phyloP scores from a whole-genome alignment of 2,329 filamentous ascomycete species.

The Pyricularia grisea region DNA sequence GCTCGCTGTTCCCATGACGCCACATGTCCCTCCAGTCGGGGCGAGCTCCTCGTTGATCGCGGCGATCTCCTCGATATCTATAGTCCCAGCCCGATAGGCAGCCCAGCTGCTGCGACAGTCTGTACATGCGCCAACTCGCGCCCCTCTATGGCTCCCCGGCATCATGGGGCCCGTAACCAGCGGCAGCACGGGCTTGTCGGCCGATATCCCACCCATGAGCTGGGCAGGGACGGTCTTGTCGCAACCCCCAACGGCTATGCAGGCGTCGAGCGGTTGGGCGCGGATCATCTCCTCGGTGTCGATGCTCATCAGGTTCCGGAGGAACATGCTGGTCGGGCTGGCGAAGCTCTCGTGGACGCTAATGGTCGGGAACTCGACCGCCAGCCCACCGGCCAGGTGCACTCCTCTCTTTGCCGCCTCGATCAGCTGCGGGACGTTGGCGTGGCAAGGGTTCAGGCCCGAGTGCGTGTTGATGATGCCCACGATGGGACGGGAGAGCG shows the following conservation, averaged over 20 bases:
- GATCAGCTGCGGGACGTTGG: slow-evolving; percentile 61
- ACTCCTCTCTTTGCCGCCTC: slow-evolving; percentile 62
- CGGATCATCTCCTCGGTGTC: slow-evolving; percentile 72
- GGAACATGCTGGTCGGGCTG: slow-evolving; percentile 63
- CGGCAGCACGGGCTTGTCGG: slow-evolving; percentile 61
- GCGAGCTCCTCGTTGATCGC: slow-evolving; percentile 64
- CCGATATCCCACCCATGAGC: slow-evolving; percentile 66
- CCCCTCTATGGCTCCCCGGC: slow-evolving; percentile 57
- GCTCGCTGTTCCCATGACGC: slow-evolving; percentile 87
- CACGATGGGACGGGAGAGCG: slow-evolving; percentile 61
- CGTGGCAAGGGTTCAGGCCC: slow-evolving; percentile 66
- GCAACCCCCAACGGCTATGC: slow-evolving; percentile 60
- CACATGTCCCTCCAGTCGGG: slow-evolving; percentile 71
- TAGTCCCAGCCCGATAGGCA: slow-evolving; percentile 51
- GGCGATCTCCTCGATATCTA: slow-evolving; percentile 64
- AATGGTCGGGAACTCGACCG: slow-evolving; percentile 67
- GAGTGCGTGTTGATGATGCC: slow-evolving; percentile 68
- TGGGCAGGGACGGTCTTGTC: slow-evolving; percentile 69
- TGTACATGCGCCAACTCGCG: slow-evolving; percentile 61
- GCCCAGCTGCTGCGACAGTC: slow-evolving; percentile 71
- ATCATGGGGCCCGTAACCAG: slow-evolving; percentile 66
- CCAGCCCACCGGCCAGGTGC: slow-evolving; percentile 55
- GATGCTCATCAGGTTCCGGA: slow-evolving; percentile 70
- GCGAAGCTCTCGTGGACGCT: slow-evolving; percentile 62
- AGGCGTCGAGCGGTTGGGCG: slow-evolving; percentile 61